These are phyloP conservation scores for Rhizophlyctis rosea DNA, from an alignment of 192 early-diverging fungal genomes.

Conservation along the genomic window DNA sequence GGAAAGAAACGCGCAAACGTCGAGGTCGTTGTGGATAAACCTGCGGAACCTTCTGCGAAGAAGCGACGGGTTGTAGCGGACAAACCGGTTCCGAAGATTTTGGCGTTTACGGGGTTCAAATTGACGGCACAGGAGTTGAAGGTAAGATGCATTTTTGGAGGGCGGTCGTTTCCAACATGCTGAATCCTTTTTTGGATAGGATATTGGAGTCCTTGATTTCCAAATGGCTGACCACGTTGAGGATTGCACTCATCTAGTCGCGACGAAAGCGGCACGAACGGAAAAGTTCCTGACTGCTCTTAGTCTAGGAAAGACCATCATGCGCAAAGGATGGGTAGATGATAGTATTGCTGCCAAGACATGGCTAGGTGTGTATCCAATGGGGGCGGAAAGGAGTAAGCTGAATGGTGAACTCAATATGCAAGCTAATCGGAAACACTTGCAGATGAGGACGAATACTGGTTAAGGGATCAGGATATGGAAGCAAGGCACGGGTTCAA, in stretches of 20 bases:
- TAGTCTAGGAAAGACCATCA: slow-evolving; percentile 19
- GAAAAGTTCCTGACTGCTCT: slow-evolving; percentile 47
- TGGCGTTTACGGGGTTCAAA: neutral
- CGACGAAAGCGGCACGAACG: slow-evolving; percentile 51
- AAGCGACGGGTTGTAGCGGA: too few relatives aligned
- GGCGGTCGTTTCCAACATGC: too few relatives aligned
- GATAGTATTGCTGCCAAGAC: slow-evolving; percentile 7
- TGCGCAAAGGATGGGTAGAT: slow-evolving; percentile 26
- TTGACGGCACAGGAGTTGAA: neutral
- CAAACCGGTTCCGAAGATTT: too few relatives aligned
- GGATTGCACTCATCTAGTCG: slow-evolving; percentile 57
- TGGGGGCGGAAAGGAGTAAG: too few relatives aligned
- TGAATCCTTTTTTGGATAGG: too few relatives aligned
- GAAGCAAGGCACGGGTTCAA: neutral
- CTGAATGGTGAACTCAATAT: too few relatives aligned
- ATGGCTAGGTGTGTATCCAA: neutral
- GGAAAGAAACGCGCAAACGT: too few relatives aligned
- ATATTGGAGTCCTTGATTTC: too few relatives aligned
- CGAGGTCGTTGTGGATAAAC: too few relatives aligned
- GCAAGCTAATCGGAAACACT: too few relatives aligned
- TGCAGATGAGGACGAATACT: neutral
- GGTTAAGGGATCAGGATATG: neutral
- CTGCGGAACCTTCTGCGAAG: too few relatives aligned
- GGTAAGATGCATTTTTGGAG: too few relatives aligned
- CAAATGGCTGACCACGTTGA: slow-evolving; percentile 43